A percentile compares a stretch with the other conserved stretches of the same genome.
Conservation (phyloP, 1,284 basidiomycete genomes). For the Vanrija humicola region DNA sequence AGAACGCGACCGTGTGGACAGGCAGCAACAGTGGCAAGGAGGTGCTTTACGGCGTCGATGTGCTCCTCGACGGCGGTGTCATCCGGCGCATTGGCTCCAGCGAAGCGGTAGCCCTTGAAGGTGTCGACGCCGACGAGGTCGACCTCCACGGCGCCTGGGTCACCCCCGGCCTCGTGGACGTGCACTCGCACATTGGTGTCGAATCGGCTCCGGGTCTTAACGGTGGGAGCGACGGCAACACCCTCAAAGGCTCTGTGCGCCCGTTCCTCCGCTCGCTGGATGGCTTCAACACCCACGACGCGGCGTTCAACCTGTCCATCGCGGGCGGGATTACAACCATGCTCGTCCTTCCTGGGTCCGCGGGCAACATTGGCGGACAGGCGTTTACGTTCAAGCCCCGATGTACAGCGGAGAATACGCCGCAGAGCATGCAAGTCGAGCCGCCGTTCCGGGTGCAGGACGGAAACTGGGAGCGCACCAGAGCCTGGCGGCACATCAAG, state of each 20-base stretch:
- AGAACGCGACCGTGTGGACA: constrained; percentile 74
- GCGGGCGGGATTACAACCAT: constrained; percentile 54
- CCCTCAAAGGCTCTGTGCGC: constrained; percentile 44
- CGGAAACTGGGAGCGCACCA: constrained; percentile 34
- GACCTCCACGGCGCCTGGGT: constrained; percentile 52
- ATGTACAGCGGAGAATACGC: constrained; percentile 46
- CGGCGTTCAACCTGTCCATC: constrained; percentile 50
- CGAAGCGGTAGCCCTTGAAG: constrained; percentile 11
- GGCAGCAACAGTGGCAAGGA: constrained; percentile 61
- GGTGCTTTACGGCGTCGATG: constrained; percentile 53
- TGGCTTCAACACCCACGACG: constrained; percentile 55
- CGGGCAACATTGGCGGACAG: constrained; percentile 46
- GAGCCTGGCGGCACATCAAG: constrained; percentile 46
- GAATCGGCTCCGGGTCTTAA: constrained; percentile 58
- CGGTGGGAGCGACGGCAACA: constrained; percentile 52
- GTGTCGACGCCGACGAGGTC: constrained; percentile 34
- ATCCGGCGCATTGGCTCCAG: constrained; percentile 46
- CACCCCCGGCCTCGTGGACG: constrained; percentile 62
- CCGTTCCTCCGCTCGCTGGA: constrained; percentile 54
- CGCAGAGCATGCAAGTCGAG: constrained; percentile 49
- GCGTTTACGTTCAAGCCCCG: constrained; percentile 55
- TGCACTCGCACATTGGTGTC: constrained; percentile 76
- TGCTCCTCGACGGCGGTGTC: constrained; percentile 51
- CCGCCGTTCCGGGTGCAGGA: constrained; percentile 42
- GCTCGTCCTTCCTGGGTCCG: constrained; percentile 52